Base-by-base conservation (phyloP, 2,329 filamentous ascomycete genomes). In the Venturia oleaginea region DNA sequence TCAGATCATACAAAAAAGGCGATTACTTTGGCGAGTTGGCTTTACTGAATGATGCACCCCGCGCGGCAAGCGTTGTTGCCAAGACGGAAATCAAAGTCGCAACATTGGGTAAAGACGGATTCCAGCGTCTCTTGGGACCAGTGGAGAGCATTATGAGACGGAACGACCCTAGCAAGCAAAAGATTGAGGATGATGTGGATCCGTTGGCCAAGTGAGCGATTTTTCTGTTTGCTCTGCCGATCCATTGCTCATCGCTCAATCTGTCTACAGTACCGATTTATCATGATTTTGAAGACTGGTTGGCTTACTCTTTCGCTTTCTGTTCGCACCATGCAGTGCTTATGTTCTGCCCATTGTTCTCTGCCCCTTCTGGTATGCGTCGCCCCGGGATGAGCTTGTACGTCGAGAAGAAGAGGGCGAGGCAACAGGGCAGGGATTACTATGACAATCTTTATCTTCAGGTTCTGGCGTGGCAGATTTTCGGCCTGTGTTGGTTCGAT, bases 11-110 rank as follows among this genome's bases (percentile, higher is more conserved):
- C 76, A 83, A 81, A 68, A 94, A 96, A 77, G 94, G 94, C 37
- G 94, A 97, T 72, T 99, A 94, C 80, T 99, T 99, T 77, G 94
- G 94, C 67, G 94, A 99, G 78, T 81, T 99, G 67, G 94, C 94
- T 7, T 78, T 99, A 72, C 82, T 97, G 69, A 95, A 97, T 70
- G 93, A 99, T 73, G 90, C 91, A 64, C 94, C 94, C 10, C 87
- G 94, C 72, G 93, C 93, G 43, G 94, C 94, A 61, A 96, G 89
- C 69, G 86, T 99, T 62, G 80, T 95, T 59, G 90, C 90, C 70
- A 83, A 86, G 75, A 90, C 89, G 7, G 90, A 96, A 67, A 89
- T 96, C 74, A 97, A 97, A 79, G 91, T 97, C 61, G 94, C 93
- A 4, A 91, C 88, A 60, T 80, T 99, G 59, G 92, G 92, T 69